Conservation (phyloP, 495 filamentous ascomycete genomes). For the Thermothielavioides terrestris region DNA sequence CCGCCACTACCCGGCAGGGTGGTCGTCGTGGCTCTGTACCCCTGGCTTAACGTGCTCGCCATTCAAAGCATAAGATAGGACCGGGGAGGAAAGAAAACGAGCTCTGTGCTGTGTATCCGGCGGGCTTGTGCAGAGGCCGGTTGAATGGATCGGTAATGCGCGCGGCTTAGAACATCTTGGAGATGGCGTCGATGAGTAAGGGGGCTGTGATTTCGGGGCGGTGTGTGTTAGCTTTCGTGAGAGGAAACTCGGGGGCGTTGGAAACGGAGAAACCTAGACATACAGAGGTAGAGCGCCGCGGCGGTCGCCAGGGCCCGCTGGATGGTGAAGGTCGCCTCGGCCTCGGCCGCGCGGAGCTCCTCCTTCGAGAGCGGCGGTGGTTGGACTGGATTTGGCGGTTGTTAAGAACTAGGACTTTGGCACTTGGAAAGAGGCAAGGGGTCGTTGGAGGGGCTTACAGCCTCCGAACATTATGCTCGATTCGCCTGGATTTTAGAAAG, state of each 20-base stretch:
- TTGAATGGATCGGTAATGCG: no score
- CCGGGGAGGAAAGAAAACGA: no score
- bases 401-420: no score
- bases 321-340: slow-evolving; percentile 59
- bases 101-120: no score
- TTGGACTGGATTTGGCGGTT: slow-evolving; percentile 23
- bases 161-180: slow-evolving; percentile 57
- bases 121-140: no score
- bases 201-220: slow-evolving; percentile 63
- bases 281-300: slow-evolving; percentile 77
- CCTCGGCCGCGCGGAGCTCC: slow-evolving; percentile 56
- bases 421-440: no score
- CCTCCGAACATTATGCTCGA: slow-evolving; percentile 37
- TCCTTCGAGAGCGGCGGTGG: slow-evolving; percentile 44
- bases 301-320: slow-evolving; percentile 53
- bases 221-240: not conserved
- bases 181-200: slow-evolving; percentile 70
- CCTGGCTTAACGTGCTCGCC: no score
- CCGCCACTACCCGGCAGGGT: no score
- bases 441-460: slow-evolving; percentile 30
- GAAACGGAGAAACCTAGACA: slow-evolving; percentile 15
- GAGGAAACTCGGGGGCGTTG: no score
- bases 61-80: no score
- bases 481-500: not conserved
- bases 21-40: no score